phyloP scores from a whole-genome alignment of 371 early-diverging fungal genomes.

The Mucor irregularis region DNA sequence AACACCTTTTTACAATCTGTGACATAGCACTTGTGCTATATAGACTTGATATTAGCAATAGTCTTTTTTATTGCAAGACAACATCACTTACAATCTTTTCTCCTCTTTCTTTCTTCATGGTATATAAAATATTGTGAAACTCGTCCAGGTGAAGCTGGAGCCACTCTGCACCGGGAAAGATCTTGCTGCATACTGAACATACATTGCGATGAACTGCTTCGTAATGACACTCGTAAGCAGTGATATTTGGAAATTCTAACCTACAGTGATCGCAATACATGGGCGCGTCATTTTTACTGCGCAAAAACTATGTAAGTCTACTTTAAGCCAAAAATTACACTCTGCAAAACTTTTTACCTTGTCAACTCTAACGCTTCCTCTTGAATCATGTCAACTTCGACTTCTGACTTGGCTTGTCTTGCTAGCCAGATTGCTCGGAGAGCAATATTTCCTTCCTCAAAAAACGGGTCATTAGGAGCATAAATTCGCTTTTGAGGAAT shows the following conservation, averaged over 20 bases:
- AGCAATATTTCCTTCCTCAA: conserved; percentile 55
- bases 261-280: conserved; percentile 28
- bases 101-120: conserved; percentile 56
- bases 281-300: conserved; percentile 12
- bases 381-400: conserved; percentile 25
- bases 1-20: conserved; percentile 58
- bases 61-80: neutral
- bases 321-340: neutral
- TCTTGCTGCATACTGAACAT: conserved; percentile 50
- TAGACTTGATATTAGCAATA: neutral
- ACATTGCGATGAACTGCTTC: conserved; percentile 55
- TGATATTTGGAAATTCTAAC: conserved; percentile 20
- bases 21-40: conserved; percentile 73
- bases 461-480: conserved; percentile 45
- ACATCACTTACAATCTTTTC: conserved; percentile 56
- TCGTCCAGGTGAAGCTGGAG: conserved; percentile 60
- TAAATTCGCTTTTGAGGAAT: conserved; percentile 32
- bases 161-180: conserved; percentile 56
- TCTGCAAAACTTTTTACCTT: conserved; percentile 17
- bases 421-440: conserved; percentile 54
- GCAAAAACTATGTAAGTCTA: neutral
- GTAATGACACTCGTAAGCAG: conserved; percentile 60
- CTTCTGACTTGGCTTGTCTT: conserved; percentile 16
- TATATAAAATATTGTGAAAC: conserved; percentile 50
- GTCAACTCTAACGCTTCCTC: conserved; percentile 22